Evolutionary conservation across 495 filamentous ascomycete genomes (phyloP).

Genomic region (Penicillium bialowiezense): DNA sequence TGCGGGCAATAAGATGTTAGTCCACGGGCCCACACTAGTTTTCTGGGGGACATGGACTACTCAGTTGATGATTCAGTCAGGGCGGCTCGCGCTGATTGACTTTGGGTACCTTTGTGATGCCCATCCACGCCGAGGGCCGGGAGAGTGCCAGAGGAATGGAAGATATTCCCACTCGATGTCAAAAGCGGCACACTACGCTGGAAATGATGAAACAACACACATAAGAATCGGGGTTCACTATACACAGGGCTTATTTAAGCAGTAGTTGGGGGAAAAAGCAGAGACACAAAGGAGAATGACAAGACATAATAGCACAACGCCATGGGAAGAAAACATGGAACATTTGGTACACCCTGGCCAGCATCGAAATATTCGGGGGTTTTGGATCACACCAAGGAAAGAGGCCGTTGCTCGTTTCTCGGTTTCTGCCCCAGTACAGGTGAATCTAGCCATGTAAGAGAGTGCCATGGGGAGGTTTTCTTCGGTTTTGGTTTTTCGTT

Average conservation of each 20-base stretch:
- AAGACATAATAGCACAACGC: constrained; percentile 34
- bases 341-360: constrained; percentile 28
- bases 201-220: background rate
- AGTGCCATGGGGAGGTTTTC: constrained; percentile 22
- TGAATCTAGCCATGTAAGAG: constrained; percentile 21
- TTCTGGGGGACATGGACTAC: too few species aligned
- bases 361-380: constrained; percentile 19
- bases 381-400: constrained; percentile 14
- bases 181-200: background rate
- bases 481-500: constrained; percentile 25
- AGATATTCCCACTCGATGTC: too few species aligned
- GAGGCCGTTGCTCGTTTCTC: constrained; percentile 10
- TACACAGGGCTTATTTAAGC: constrained; percentile 32
- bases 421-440: constrained; percentile 13
- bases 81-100: too few species aligned
- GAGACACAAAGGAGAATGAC: constrained; percentile 25
- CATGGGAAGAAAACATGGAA: constrained; percentile 31
- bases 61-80: too few species aligned
- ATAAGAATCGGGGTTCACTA: constrained; percentile 29
- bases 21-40: too few species aligned
- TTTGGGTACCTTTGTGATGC: too few species aligned
- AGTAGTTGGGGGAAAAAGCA: constrained; percentile 11
- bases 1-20: too few species aligned
- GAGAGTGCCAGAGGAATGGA: too few species aligned
- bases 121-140: too few species aligned